These are phyloP conservation scores for Coprinellus aureogranulatus DNA, from an alignment of 768 basidiomycete species.

Conservation along the genomic window DNA sequence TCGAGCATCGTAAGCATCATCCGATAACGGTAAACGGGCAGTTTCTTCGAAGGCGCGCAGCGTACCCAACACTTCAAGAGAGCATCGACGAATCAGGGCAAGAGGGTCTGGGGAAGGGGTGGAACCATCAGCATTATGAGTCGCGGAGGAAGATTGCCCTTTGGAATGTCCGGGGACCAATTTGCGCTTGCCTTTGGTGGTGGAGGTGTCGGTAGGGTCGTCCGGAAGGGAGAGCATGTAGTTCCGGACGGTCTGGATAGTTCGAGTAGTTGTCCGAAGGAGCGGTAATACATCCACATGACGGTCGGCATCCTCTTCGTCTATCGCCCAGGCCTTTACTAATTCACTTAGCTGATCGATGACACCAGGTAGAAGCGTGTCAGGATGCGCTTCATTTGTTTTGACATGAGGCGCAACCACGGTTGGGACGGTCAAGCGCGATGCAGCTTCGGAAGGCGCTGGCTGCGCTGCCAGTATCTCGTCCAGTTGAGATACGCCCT, in stretches of 20 bases:
- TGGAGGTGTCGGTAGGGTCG: slow-evolving; percentile 57
- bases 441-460: slow-evolving; percentile 62
- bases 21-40: slow-evolving; percentile 69
- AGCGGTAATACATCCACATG: slow-evolving; percentile 58
- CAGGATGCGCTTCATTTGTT: slow-evolving; percentile 71
- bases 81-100: slow-evolving; percentile 67
- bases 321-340: slow-evolving; percentile 60
- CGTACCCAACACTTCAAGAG: slow-evolving; percentile 78
- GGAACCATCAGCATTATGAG: not conserved
- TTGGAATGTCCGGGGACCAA: slow-evolving; percentile 22
- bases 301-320: slow-evolving; percentile 11
- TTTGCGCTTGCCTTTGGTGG: slow-evolving; percentile 55
- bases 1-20: slow-evolving; percentile 81
- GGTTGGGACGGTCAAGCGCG: slow-evolving; percentile 45
- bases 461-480: slow-evolving; percentile 42
- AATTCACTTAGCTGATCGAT: slow-evolving; percentile 70
- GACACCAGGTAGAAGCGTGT: slow-evolving; percentile 72
- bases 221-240: slow-evolving; percentile 82
- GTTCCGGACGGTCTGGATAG: slow-evolving; percentile 80
- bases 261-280: slow-evolving; percentile 75
- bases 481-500: not conserved
- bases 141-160: too few relatives aligned
- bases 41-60: slow-evolving; percentile 80
- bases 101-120: slow-evolving; percentile 53
- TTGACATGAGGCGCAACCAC: slow-evolving; percentile 56